Evolutionary conservation across 2,329 filamentous ascomycete genomes (phyloP), one percentile per base, ranked within the genome.

Genomic region (Epichloe amarillans): DNA sequence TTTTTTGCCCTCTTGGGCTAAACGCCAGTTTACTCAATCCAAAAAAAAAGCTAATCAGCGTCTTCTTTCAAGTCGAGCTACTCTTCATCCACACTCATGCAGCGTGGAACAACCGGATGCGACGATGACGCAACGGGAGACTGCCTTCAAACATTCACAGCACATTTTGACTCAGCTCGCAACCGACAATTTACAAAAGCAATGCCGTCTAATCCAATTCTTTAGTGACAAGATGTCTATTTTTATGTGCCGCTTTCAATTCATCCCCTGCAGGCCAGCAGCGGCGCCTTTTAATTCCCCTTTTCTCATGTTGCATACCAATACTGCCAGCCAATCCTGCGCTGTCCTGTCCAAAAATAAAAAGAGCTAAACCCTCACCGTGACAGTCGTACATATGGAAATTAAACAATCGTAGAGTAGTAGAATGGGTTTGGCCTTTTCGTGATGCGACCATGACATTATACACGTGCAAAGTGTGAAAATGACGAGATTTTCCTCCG

Each of bases 401-500:
- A 57, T 57, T 55, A 55, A 60, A 55, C 19, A 35, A 56, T 60
- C 61, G 55, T 61, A 55, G 58, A 62, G 60, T 47, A 35, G 47
- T 36, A 38, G 23, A 46, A 43, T 33, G 38, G 10, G n/a, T 15
- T 50, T 42, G 43, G 15, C 35, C 39, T 21, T 35, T 41, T 46
- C 15, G 14, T 30, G n/a, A 23, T 41, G 17, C 17, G 39, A 21
- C 37, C 38, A 42, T 7, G 6, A 8, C 35, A 40, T n/a, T n/a
- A 23, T 46, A 11, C 15, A 47, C 11, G 30, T 39, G 5, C 7
- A 30, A 26, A 26, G 5, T 39, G 11, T 21, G 4, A 26, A 17
- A 4, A 44, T 30, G 37, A 23, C 21, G 39, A 33, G 14, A 14
- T 17, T 17, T 11, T 41, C 17, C 30, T 30, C 10, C 10, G 10